Base-by-base conservation (phyloP, 495 filamentous ascomycete genomes). In the Astrocystis sublimbata region DNA sequence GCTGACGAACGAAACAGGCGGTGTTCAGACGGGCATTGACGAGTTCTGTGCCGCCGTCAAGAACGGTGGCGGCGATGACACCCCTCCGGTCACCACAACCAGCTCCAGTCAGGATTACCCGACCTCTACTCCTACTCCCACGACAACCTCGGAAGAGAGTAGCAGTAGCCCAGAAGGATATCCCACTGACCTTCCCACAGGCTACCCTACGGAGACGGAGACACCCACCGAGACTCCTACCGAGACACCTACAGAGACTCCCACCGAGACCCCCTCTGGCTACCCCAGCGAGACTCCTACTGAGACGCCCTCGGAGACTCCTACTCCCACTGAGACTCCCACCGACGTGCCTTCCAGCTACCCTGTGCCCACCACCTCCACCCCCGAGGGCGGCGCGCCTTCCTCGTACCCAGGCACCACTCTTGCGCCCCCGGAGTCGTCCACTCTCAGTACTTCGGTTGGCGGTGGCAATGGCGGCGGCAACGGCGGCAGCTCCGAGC, bases 21-120 rank as follows among this genome's bases (percentile, higher is more conserved):
- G 45, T 31, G 65, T 68, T 2, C 69, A 70, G 68, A 68, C 54
- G 24, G 70, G 70, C 6, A 60, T 68, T 24, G 70, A 72, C 40
- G 31, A 31, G 2, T 72, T 72, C 65, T 72, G 70, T 49, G 53
- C 51, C 7, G 70, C 61, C 45, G 70, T 72, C 28, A 23, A 52
- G 13, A n/a, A n/a, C n/a, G 46, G 28, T 17, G 58, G 59, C 50
- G 51, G 60, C 7, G 50, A n/a, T 3, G 53, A 38, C 30, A 26
- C 35, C 42, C 24, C 49, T 21, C 31, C 59, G 21, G 30, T 33
- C 3, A 56, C 53, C 24, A 50, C 61, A 30, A 36, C 57, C 19
- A 50, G 45, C n/a, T 51, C 58, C 21, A 40, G 41, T 50, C 52
- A 50, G 53, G 36, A 50, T 26, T 10, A 31, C 35, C 61, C 61